Evolutionary conservation across 208 protist genomes (phyloP).

Genomic region (Sergeia podlipaevii): DNA sequence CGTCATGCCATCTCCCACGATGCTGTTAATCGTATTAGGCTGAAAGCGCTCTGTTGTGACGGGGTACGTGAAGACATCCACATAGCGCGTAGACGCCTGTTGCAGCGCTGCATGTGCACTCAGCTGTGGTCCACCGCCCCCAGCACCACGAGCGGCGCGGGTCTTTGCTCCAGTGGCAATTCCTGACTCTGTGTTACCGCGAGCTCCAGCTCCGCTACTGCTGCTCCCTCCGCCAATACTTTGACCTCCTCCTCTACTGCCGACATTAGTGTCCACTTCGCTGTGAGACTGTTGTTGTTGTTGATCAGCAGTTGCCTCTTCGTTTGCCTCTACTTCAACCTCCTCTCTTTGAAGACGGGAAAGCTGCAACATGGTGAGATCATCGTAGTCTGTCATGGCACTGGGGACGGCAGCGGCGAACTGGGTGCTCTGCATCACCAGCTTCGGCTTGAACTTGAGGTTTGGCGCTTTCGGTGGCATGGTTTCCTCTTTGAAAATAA

Average conservation of each 20-base stretch:
- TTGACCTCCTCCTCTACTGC: too few relatives aligned
- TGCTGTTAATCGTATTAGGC: slow-evolving; percentile 48
- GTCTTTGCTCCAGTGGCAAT: slow-evolving; percentile 2
- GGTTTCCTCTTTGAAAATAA: too few relatives aligned
- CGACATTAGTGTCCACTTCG: too few relatives aligned
- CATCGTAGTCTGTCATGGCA: slow-evolving; percentile 6
- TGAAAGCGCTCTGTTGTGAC: slow-evolving; percentile 34
- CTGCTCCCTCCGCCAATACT: too few relatives aligned
- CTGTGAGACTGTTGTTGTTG: slow-evolving; percentile 8
- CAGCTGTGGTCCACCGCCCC: neutral
- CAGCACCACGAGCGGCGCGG: neutral
- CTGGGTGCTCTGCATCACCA: slow-evolving; percentile 27
- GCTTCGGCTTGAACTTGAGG: slow-evolving; percentile 66
- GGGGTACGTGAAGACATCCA: slow-evolving; percentile 24
- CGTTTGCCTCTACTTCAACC: neutral
- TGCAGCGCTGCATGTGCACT: slow-evolving; percentile 19
- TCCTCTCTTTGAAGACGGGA: slow-evolving; percentile 23
- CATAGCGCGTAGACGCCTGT: slow-evolving; percentile 28
- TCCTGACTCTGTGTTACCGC: too few relatives aligned
- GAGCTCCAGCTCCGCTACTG: too few relatives aligned
- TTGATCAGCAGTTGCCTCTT: neutral
- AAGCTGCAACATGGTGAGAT: slow-evolving; percentile 29
- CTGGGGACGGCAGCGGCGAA: neutral
- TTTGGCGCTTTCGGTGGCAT: slow-evolving; percentile 74
- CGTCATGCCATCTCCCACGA: slow-evolving; percentile 12